Conservation (phyloP, 225 moss, liverwort and hornwort species). For the Physcomitrellopsis africana region DNA sequence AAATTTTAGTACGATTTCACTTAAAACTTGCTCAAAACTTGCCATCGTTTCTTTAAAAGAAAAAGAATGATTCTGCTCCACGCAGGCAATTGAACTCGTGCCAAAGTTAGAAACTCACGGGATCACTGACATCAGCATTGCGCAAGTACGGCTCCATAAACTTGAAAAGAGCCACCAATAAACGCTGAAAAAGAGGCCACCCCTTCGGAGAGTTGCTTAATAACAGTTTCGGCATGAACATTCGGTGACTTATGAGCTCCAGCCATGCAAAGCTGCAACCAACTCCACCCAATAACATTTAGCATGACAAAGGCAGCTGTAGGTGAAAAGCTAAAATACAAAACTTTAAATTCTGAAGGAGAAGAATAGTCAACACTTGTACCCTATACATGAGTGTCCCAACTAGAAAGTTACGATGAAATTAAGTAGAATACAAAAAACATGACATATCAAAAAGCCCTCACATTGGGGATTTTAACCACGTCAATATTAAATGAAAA, state of each 20-base stretch:
- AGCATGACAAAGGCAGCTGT: constrained; percentile 18
- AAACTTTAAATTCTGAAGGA: constrained; percentile 2
- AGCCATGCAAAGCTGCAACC: constrained; percentile 92
- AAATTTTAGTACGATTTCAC: not conserved
- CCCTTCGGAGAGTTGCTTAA: constrained; percentile 90
- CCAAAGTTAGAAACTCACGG: constrained; percentile 59
- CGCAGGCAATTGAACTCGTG: not conserved
- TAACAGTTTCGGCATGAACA: constrained; percentile 96
- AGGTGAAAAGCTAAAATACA: constrained; percentile 3
- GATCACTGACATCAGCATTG: constrained; percentile 96
- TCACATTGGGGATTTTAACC: constrained; percentile 1
- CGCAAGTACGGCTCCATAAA: constrained; percentile 99
- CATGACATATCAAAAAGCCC: not conserved
- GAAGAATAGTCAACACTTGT: constrained; percentile 5
- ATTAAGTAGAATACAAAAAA: not conserved
- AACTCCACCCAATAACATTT: constrained; percentile 19
- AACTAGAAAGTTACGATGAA: not conserved
- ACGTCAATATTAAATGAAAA: constrained; percentile 15
- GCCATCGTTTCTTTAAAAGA: too few relatives aligned
- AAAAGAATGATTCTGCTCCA: too few relatives aligned
- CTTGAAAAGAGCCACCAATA: constrained; percentile 92
- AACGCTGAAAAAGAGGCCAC: constrained; percentile 96
- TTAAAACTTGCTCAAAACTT: too few relatives aligned
- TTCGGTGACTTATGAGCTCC: constrained; percentile 98
- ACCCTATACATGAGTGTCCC: constrained; percentile 6